Evolutionary conservation across 1,284 basidiomycete genomes (phyloP), one percentile per base, ranked within the genome.

Genomic region (Ustilago nuda): DNA sequence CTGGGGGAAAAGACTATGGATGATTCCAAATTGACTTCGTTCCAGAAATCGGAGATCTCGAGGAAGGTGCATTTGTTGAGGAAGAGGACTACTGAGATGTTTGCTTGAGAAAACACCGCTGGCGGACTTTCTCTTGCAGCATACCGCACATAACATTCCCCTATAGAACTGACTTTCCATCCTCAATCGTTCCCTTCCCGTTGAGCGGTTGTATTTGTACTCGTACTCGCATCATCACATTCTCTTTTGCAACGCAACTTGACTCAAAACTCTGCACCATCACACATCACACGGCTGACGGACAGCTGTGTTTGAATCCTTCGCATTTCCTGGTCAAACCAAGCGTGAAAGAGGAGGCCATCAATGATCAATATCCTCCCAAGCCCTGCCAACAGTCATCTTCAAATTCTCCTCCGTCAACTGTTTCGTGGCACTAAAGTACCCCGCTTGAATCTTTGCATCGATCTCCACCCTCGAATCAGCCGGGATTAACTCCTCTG

Each of bases 381-480:
- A 95, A 19, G 92, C 91, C 61, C 94, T 88, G 0, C 95, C 95
- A 5, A 95, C 93, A 0, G 94, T 79, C 30, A 70, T 43, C 48
- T 61, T 66, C 30, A 82, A 61, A 36, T 83, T 80, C 12, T 66
- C 76, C 48, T 78, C 78, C 0, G 76, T 80, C 11, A 82, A 46
- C 30, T 69, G 70, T 54, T 80, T 79, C 4, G 73, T 72, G 7
- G 57, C 46, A 15, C 63, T 69, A 62, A 78, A 83, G 76, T 83
- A 83, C n/a, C 94, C 94, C 6, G 93, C 91, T 19, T 93, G 93
- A 81, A 97, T 97, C 90, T 82, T 82, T 27, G 76, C 79, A 37
- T 81, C 75, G 56, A 84, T 82, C 56, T 81, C 80, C 37, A 82
- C 81, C 23, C 67, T 58, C 30, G 65, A 63, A 48, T 83, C 80